A percentile compares a stretch with the other conserved stretches of the same genome.
phyloP scores from a whole-genome alignment of 768 basidiomycete species.

The Gelatoporia subvermispora region DNA sequence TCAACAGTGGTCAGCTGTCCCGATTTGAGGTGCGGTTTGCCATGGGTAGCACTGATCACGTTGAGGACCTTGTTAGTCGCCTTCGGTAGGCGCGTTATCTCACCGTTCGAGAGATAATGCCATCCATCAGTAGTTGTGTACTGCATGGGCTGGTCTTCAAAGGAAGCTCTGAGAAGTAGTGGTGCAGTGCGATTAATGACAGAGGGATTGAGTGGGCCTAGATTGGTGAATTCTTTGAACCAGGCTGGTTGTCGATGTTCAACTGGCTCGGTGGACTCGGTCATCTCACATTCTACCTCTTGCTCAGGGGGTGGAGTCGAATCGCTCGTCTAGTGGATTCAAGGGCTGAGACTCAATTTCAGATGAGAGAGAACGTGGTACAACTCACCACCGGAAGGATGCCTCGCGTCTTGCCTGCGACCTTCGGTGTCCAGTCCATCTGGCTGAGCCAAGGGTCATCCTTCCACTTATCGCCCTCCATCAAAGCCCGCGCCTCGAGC shows the following conservation, averaged over 20 bases:
- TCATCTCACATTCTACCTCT: not conserved
- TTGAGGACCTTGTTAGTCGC: constrained; percentile 39
- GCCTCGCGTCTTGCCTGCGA: constrained; percentile 64
- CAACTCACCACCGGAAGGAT: constrained; percentile 34
- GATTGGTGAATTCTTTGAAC: constrained; percentile 46
- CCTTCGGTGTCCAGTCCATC: constrained; percentile 93
- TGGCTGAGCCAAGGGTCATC: constrained; percentile 83
- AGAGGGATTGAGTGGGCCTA: constrained; percentile 37
- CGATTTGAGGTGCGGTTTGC: constrained; percentile 37
- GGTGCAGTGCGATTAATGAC: constrained; percentile 57
- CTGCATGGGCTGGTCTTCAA: constrained; percentile 54
- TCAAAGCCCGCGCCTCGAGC: constrained; percentile 44
- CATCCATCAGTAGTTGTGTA: constrained; percentile 57
- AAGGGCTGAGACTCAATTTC: not conserved
- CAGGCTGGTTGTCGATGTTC: constrained; percentile 39
- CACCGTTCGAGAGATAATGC: constrained; percentile 46
- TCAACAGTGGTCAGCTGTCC: constrained; percentile 40
- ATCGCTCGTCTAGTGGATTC: not conserved
- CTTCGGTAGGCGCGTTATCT: constrained; percentile 37
- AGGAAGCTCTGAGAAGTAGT: constrained; percentile 58
- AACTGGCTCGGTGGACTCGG: not conserved
- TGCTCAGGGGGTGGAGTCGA: not conserved
- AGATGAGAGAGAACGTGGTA: not conserved
- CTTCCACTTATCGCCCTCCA: constrained; percentile 52
- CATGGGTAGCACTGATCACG: constrained; percentile 44